Evolutionary conservation across 164 flowering plant species (phyloP).

Genomic region (Vitis cinerea): DNA sequence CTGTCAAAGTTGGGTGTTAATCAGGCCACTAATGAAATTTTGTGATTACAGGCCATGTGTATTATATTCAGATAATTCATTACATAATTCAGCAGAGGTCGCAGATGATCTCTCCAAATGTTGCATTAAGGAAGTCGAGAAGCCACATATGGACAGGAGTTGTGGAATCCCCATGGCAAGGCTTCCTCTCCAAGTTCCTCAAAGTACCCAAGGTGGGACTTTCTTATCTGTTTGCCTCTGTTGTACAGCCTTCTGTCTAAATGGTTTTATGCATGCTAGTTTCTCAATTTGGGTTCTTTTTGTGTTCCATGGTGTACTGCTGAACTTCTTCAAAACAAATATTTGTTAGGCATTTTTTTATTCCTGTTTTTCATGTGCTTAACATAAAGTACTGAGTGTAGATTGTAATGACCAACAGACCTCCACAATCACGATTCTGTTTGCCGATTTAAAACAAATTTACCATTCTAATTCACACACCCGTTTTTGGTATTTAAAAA

Average conservation of each 20-base stretch:
- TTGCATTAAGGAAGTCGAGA: slow-evolving; percentile 63
- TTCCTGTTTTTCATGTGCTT: too few species aligned
- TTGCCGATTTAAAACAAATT: too few species aligned
- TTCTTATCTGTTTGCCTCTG: background rate
- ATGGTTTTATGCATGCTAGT: too few species aligned
- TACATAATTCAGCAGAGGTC: slow-evolving; percentile 48
- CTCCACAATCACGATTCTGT: too few species aligned
- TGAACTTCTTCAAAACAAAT: too few species aligned
- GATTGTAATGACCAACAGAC: too few species aligned
- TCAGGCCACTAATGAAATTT: background rate
- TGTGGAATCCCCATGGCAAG: slow-evolving; percentile 60
- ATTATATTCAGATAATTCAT: slow-evolving; percentile 59
- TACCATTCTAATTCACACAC: too few species aligned
- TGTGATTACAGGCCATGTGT: slow-evolving; percentile 67
- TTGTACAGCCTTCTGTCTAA: background rate
- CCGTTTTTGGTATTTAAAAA: too few species aligned
- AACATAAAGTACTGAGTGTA: too few species aligned
- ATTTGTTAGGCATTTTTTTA: too few species aligned
- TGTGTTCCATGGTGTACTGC: too few species aligned
- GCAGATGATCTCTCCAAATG: slow-evolving; percentile 70
- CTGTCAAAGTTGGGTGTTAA: background rate
- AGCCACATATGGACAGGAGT: slow-evolving; percentile 48
- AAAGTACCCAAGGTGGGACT: slow-evolving; percentile 49
- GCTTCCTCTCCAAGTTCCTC: slow-evolving; percentile 79
- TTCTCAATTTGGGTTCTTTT: too few species aligned